Evolutionary conservation across 805 yeast species (phyloP), one percentile per base, ranked within the genome.

Genomic region (Wickerhamomyces silvicola): DNA sequence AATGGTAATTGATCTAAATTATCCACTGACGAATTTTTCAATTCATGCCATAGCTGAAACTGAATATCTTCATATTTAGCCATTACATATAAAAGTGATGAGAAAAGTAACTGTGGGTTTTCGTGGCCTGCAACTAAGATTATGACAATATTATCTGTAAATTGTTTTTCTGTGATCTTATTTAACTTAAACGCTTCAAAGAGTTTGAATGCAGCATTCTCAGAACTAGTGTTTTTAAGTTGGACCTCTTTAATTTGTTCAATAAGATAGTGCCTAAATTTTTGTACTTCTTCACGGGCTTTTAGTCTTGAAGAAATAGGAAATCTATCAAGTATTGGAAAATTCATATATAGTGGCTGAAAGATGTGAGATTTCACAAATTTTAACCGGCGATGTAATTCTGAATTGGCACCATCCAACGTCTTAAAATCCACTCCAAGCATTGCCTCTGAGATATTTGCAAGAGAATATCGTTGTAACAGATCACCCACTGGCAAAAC

Each of bases 61-160:
- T 70, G 76, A 7, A 59, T 34, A 1, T 40, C 30, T 2, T 52
- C 53, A 40, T 64, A 32, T 36, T 72, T 74, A 2, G 70, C 72
- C 18, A 75, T 42, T 10, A 70, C 39, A 35, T 64, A 74, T 2
- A 75, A 40, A 6, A 68, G 43, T 0, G 77, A 68, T 1, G 70
- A 61, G 38, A 74, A 42, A 9, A 74, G 50, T 16, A 75, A 45
- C 37, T 72, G 75, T 0, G 81, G 81, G 38, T 75, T 75, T 42
- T 75, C 81, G 48, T 75, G 81, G 0, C 81, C 81, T 1, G 81
- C 81, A 27, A 75, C 70, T 44, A 75, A 50, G 4, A 72, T 56
- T 12, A 75, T 74, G 7, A 72, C 66, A 12, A 72, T 59, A 48
- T 75, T 75, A 44, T 75, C 81, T 3, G 59, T 50, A 32, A 72